Evolutionary conservation across 768 basidiomycete genomes (phyloP), one percentile per base, ranked within the genome.

Genomic region (Piloderma croceum): DNA sequence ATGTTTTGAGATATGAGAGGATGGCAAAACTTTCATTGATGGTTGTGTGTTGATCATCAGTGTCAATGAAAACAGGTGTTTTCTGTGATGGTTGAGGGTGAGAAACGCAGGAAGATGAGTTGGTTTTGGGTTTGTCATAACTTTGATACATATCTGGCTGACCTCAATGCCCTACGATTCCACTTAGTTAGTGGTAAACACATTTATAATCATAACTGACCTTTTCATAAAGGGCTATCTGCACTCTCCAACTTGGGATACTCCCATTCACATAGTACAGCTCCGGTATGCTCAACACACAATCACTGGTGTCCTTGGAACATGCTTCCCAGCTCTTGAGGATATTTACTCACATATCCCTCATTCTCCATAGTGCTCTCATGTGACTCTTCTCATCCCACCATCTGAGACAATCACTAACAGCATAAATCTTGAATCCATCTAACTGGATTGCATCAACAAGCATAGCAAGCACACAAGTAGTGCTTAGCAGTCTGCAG

Each of bases 11-110:
- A 39, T 60, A 60, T 11, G 53, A 49, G n/a, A 61, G 50, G 25
- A 60, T 60, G 21, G 60, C 58, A 22, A 60, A 41, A 34, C 50
- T 59, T 39, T 60, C 57, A 31, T 58, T 57, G 34, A 62, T 45
- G 3, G 36, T 46, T n/a, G 50, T 38, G 15, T 33, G 36, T 1
- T 35, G 41, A 23, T 40, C 13, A 23, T 41, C 19, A 12, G 34
- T 39, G 36, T 57, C 58, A 9, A 59, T 37, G 20, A 57, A 44
- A 11, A 58, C 52, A 7, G 57, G 58, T 4, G 53, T 53, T 46
- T 57, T 59, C 1, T 57, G 38, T 56, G 52, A 38, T 52, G 58
- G 46, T 59, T 59, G 36, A 58, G 45, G 7, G 45, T 45, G 29
- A 60, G 52, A 36, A 59, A 60, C 11, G 46, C 49, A 3, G 54